Evolutionary conservation across 805 yeast species (phyloP).

Genomic region (Crinitomyces ghanaensis): DNA sequence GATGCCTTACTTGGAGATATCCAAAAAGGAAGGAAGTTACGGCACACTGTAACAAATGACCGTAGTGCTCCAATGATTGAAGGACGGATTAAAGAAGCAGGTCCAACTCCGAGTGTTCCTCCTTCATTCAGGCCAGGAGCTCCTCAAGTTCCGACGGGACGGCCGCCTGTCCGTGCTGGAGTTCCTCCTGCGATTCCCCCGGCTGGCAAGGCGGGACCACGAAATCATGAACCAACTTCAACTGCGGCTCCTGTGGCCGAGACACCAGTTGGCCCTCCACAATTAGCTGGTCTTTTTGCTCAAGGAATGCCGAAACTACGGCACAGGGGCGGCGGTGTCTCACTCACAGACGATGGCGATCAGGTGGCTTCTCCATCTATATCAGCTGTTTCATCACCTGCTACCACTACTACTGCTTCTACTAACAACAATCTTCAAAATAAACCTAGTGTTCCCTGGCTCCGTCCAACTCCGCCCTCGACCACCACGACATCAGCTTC

Average conservation of each 20-base stretch:
- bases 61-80: slow-evolving; percentile 50
- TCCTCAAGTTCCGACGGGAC: slow-evolving; percentile 15
- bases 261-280: slow-evolving; percentile 17
- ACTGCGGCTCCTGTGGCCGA: slow-evolving; percentile 23
- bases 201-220: slow-evolving; percentile 12
- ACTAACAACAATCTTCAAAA: neutral
- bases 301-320: slow-evolving; percentile 71
- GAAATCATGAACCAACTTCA: slow-evolving; percentile 17
- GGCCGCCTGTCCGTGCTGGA: slow-evolving; percentile 14
- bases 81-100: slow-evolving; percentile 26
- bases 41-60: slow-evolving; percentile 53
- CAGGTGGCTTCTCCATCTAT: slow-evolving; percentile 8
- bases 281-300: slow-evolving; percentile 57
- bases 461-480: slow-evolving; percentile 2
- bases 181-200: slow-evolving; percentile 22
- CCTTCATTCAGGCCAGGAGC: slow-evolving; percentile 15
- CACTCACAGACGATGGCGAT: slow-evolving; percentile 2
- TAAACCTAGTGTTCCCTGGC: neutral
- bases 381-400: slow-evolving; percentile 2
- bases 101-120: slow-evolving; percentile 9
- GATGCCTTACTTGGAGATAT: slow-evolving; percentile 64
- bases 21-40: slow-evolving; percentile 52
- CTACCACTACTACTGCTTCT: slow-evolving; percentile 1
- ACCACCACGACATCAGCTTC: slow-evolving; percentile 6
- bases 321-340: slow-evolving; percentile 29